Base-by-base conservation (phyloP, 2,329 filamentous ascomycete genomes). In the Myrmaecium sp. region DNA sequence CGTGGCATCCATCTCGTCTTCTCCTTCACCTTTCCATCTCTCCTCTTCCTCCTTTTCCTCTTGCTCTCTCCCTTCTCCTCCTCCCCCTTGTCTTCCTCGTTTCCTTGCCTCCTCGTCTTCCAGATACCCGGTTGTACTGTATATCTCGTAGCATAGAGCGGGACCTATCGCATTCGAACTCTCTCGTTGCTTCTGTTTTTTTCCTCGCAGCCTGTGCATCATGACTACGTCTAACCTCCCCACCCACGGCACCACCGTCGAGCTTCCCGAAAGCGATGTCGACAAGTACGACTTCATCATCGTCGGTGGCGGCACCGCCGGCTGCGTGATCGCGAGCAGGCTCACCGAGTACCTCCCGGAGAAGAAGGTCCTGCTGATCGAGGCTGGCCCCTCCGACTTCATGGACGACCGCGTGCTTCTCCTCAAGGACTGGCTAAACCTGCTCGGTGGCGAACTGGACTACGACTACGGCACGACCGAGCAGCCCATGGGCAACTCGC, bases 401-500 rank as follows among this genome's bases (percentile, higher is more conserved):
- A 78, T 78, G 61, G 78, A 92, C 52, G 76, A 89, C 52, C 71
- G 80, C 30, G 83, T 92, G 23, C 66, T 92, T 26, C 73, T 86
- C 41, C 66, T 92, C 39, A 82, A 82, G 46, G 74, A 91, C 54
- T 92, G 83, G 83, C 62, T 92, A 36, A 71, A 66, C 36, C 62
- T 93, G 26, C 69, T 93, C 15, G 83, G 83, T 36, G 80, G 81
- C 44, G 51, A 92, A 46, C 67, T 92, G 33, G 83, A 93, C 57
- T 92, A 86, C 54, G 82, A 92, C 55, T 92, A 92, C 55, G 69
- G 69, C 43, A 92, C 82, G 17, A 81, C 74, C 25, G 81, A 91
- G 56, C 83, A 93, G 60, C 82, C 82, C 36, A 89, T 55, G 68
- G 81, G 82, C 47, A 93, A 93, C 62, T 89, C 79, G 30, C 68